These are phyloP conservation scores for Inosperma sp. DNA, from an alignment of 768 basidiomycete species.

Conservation along the genomic window DNA sequence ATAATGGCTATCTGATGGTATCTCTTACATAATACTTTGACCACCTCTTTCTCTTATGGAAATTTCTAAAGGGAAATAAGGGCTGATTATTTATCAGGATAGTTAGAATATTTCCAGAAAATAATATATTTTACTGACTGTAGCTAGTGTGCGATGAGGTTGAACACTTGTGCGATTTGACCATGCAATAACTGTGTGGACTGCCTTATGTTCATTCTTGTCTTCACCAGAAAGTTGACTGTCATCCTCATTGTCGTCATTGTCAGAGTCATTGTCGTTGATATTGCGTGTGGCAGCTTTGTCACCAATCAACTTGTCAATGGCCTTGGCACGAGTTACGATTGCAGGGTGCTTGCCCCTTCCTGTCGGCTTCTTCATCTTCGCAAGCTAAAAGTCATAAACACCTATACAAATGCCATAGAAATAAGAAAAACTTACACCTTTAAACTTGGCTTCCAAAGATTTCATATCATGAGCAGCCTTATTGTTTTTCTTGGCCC, in stretches of 20 bases:
- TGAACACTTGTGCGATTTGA: too few relatives aligned
- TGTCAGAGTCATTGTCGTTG: conserved; percentile 22
- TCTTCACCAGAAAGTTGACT: not conserved
- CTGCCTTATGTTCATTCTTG: not conserved
- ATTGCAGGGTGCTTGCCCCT: conserved; percentile 18
- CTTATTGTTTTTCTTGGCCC: not conserved
- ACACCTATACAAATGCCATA: not conserved
- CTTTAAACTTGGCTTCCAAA: conserved; percentile 6
- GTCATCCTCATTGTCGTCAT: conserved; percentile 8
- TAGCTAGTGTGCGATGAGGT: too few relatives aligned
- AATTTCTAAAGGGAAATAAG: too few relatives aligned
- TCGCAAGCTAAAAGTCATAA: conserved; percentile 11
- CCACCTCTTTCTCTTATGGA: too few relatives aligned
- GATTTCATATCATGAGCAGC: not conserved
- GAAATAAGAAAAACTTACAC: not conserved
- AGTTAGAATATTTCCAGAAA: too few relatives aligned
- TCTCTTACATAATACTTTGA: too few relatives aligned
- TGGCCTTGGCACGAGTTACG: conserved; percentile 21
- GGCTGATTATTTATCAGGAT: too few relatives aligned
- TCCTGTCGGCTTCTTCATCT: conserved; percentile 23
- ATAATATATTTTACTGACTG: too few relatives aligned
- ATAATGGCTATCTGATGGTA: too few relatives aligned
- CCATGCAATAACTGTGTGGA: conserved; percentile 2
- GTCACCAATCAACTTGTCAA: conserved; percentile 25
- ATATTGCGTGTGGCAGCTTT: conserved; percentile 20